Evolutionary conservation across 257 asterid genomes (phyloP).

Genomic region (Penstemon davidsonii): DNA sequence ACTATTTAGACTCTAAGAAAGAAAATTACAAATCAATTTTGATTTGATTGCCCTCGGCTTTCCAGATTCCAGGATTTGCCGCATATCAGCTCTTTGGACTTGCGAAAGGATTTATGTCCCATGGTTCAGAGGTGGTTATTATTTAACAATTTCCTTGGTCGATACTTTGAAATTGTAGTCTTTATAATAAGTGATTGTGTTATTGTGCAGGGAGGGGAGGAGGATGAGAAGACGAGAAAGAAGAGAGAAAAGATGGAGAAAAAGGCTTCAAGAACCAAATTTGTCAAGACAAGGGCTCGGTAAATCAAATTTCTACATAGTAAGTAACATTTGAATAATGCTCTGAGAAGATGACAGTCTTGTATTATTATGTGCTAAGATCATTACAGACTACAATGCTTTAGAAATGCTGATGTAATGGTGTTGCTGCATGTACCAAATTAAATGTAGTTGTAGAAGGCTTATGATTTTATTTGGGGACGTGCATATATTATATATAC

Average conservation of each 20-base stretch:
- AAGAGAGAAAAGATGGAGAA: slow-evolving; percentile 95
- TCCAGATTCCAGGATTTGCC: slow-evolving; percentile 87
- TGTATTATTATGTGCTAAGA: neutral
- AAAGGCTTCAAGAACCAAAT: slow-evolving; percentile 82
- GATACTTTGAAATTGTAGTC: neutral
- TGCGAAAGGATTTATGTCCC: slow-evolving; percentile 69
- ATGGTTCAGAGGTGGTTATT: slow-evolving; percentile 65
- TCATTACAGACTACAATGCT: no score
- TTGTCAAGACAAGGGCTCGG: slow-evolving; percentile 65
- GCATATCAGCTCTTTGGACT: slow-evolving; percentile 81
- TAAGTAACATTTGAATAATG: neutral
- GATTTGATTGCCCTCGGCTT: slow-evolving; percentile 12
- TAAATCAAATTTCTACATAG: slow-evolving; percentile 22
- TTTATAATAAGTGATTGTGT: neutral
- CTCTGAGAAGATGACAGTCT: neutral
- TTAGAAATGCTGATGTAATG: no score
- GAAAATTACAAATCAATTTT: neutral
- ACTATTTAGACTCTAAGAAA: no score
- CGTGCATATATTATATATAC: no score
- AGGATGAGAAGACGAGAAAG: slow-evolving; percentile 81
- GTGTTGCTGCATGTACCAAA: no score
- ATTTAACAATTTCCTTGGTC: no score
- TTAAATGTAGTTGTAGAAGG: no score
- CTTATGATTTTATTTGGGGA: no score
- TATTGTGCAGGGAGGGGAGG: slow-evolving; percentile 65